Conservation (phyloP, 306 rosid species). For the Herpetospermum pedunculosum region DNA sequence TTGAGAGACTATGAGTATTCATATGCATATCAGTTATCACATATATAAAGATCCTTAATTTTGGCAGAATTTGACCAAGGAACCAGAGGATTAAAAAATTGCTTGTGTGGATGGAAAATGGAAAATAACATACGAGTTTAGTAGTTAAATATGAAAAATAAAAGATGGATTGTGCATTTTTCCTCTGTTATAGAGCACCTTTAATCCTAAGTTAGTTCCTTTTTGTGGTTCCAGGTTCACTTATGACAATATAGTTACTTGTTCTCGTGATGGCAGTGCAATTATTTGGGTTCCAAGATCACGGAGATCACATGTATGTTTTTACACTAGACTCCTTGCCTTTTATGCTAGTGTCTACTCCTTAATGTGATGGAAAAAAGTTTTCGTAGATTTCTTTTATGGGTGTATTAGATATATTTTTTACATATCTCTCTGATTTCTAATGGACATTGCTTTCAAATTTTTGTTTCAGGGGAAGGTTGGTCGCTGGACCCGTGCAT, state of each 20-base stretch:
- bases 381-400: not conserved
- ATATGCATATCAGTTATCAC: not conserved
- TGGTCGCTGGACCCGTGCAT: conserved; percentile 95
- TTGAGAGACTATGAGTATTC: not conserved
- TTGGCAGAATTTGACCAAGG: not conserved
- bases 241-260: conserved; percentile 92
- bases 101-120: not conserved
- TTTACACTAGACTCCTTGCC: conserved; percentile 10
- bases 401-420: not conserved
- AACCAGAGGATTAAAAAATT: not conserved
- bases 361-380: not conserved
- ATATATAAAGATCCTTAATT: not conserved
- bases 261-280: conserved; percentile 99
- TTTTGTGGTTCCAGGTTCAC: conserved; percentile 61
- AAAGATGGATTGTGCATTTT: not conserved
- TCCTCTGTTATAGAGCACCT: not conserved
- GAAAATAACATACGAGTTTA: not conserved
- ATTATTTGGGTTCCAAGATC: conserved; percentile 95
- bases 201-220: not conserved
- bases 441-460: conserved; percentile 14
- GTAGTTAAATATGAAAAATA: not conserved
- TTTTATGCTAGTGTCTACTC: conserved; percentile 1
- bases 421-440: not conserved
- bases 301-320: conserved; percentile 85
- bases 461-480: conserved; percentile 55